Percentiles rank a stretch among this genome's conserved stretches.
Evolutionary conservation across 768 basidiomycete genomes (phyloP).

Genomic region (Pleurotus ostreatus): DNA sequence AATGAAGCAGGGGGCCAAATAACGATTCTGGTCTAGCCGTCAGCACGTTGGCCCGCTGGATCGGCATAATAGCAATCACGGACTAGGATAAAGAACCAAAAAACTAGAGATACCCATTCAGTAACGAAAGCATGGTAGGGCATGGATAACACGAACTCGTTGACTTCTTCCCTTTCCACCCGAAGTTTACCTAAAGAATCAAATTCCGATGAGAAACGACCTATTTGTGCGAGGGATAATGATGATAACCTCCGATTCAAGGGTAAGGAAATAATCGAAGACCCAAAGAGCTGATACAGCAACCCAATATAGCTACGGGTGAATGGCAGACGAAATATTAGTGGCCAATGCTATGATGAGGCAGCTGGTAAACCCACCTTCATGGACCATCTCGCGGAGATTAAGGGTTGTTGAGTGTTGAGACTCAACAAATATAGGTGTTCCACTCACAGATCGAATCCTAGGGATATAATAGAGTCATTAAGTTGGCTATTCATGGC

Average conservation of each 20-base stretch:
- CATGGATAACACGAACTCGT: not conserved
- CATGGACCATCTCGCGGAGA: not conserved
- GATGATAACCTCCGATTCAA: not conserved
- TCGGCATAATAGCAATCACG: not conserved
- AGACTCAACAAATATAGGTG: not conserved
- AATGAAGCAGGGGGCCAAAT: conserved; percentile 1
- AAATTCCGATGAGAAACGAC: not conserved
- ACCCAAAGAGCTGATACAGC: conserved; percentile 4
- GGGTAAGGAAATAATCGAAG: not conserved
- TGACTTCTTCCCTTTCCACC: conserved; percentile 1
- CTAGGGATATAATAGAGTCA: not conserved
- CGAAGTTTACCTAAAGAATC: not conserved
- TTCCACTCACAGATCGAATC: not conserved
- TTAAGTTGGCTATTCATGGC: not conserved
- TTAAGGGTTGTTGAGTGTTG: not conserved
- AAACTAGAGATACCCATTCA: not conserved
- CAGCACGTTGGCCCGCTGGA: not conserved
- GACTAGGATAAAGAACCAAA: conserved; percentile 1
- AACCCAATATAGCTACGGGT: conserved; percentile 1
- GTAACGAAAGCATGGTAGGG: not conserved
- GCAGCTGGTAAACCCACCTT: not conserved
- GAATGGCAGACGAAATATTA: not conserved
- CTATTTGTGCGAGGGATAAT: too few relatives aligned
- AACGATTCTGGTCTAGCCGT: not conserved
- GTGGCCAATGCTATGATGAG: not conserved